These are phyloP conservation scores for Schizosaccharomyces lindneri DNA, from an alignment of 805 yeast genomes.

Conservation along the genomic window DNA sequence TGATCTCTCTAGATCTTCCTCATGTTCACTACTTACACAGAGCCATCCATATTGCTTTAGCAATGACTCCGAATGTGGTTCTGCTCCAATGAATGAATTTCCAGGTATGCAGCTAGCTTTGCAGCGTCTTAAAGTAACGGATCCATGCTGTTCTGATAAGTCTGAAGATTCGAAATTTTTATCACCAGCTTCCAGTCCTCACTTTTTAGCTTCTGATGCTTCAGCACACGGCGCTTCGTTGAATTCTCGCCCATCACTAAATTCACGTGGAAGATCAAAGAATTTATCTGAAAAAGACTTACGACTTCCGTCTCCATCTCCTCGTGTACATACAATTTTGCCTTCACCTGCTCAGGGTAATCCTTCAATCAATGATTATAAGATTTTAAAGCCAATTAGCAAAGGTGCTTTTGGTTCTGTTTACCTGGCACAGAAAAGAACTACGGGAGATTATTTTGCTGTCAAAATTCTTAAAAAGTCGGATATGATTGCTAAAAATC, in stretches of 20 bases:
- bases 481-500: constrained; percentile 94
- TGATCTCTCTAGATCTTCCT: background rate
- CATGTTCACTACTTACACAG: background rate
- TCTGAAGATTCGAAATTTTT: background rate
- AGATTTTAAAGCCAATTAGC: constrained; percentile 73
- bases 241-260: background rate
- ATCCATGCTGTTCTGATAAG: background rate
- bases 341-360: constrained; percentile 24
- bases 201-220: background rate
- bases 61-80: background rate
- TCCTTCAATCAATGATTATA: constrained; percentile 72
- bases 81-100: background rate
- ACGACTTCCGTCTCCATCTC: constrained; percentile 14
- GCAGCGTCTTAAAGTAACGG: background rate
- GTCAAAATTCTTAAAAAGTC: constrained; percentile 75
- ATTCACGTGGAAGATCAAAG: background rate
- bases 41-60: background rate
- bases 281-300: background rate
- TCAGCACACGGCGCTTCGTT: background rate
- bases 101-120: background rate
- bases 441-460: constrained; percentile 88
- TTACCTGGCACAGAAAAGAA: constrained; percentile 52
- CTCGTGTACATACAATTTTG: constrained; percentile 17
- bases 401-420: constrained; percentile 97
- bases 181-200: background rate